Conservation (phyloP, 2,329 filamentous ascomycete genomes). For the Chaetomium sp. region DNA sequence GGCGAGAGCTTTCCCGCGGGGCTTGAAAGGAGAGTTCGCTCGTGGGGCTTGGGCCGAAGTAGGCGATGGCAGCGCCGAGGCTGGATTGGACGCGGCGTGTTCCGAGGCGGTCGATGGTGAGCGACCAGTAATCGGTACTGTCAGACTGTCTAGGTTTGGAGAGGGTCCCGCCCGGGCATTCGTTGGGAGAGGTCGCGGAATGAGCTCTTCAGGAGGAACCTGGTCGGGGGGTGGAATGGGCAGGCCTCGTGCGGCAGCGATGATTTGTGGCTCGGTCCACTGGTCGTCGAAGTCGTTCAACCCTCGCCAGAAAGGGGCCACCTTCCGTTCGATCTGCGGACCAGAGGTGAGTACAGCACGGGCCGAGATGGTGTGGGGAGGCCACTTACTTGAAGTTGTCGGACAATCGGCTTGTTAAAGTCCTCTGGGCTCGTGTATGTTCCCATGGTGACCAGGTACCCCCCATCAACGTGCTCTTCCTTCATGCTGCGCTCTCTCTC, state of each 20-base stretch:
- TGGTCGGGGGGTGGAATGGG: constrained; percentile 83
- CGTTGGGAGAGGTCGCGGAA: constrained; percentile 49
- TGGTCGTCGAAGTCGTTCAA: constrained; percentile 83
- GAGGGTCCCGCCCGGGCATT: constrained; percentile 56
- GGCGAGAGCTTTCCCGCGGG: constrained; percentile 85
- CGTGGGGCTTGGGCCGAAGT: constrained; percentile 50
- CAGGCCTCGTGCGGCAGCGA: constrained; percentile 82
- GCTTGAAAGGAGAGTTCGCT: constrained; percentile 68
- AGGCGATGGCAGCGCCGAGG: constrained; percentile 63
- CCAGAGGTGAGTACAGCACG: constrained; percentile 18
- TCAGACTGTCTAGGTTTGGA: constrained; percentile 69
- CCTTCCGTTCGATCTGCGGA: constrained; percentile 79
- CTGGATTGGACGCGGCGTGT: constrained; percentile 60
- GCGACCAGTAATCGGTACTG: constrained; percentile 75
- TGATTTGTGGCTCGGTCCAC: constrained; percentile 95
- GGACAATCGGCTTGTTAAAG: constrained; percentile 84
- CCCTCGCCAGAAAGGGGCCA: constrained; percentile 95
- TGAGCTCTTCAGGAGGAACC: constrained; percentile 69
- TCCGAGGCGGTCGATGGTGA: constrained; percentile 82
- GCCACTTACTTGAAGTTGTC: constrained; percentile 79
- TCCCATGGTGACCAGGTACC: constrained; percentile 90
- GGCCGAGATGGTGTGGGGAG: background rate
- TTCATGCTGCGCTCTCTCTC: constrained; percentile 88
- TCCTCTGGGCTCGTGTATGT: constrained; percentile 92
- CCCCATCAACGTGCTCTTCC: constrained; percentile 92